These are phyloP conservation scores for Spinacia oleracea DNA, from an alignment of 179 eudicot species.

Conservation along the genomic window DNA sequence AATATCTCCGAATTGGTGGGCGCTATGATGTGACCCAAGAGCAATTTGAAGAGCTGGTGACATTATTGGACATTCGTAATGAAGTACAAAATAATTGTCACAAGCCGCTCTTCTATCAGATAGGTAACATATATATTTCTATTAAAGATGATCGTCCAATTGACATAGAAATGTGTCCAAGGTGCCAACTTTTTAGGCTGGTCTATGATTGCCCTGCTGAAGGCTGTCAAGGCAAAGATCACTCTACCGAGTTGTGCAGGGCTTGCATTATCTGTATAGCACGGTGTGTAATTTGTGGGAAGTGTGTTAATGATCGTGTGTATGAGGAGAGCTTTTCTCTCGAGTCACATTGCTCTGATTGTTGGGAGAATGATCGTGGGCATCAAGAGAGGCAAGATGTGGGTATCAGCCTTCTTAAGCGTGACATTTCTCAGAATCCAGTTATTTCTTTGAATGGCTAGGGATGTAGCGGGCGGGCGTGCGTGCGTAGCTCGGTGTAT, in stretches of 20 bases:
- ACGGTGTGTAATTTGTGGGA: constrained; percentile 79
- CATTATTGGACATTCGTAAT: constrained; percentile 42
- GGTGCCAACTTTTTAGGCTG: constrained; percentile 61
- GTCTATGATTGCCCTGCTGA: constrained; percentile 84
- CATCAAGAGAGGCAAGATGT: constrained; percentile 33
- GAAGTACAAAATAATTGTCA: constrained; percentile 20
- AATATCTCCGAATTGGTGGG: constrained; percentile 66
- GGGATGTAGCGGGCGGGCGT: neutral
- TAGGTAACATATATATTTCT: constrained; percentile 44
- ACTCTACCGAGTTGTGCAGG: constrained; percentile 48
- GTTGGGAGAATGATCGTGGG: constrained; percentile 36
- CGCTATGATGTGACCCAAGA: constrained; percentile 47
- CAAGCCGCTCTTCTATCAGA: constrained; percentile 52
- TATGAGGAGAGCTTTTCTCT: constrained; percentile 76
- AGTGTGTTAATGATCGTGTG: constrained; percentile 57
- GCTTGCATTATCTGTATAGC: constrained; percentile 74
- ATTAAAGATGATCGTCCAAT: constrained; percentile 70
- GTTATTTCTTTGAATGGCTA: constrained; percentile 36
- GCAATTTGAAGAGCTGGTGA: constrained; percentile 66
- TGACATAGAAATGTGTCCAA: constrained; percentile 80
- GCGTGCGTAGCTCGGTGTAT: neutral
- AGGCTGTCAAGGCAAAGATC: constrained; percentile 52
- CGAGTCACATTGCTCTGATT: constrained; percentile 59
- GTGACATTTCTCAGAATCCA: constrained; percentile 14
- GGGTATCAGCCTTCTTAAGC: constrained; percentile 17